Base-by-base conservation (phyloP, 2,329 filamentous ascomycete genomes). In the Colletotrichum lini region DNA sequence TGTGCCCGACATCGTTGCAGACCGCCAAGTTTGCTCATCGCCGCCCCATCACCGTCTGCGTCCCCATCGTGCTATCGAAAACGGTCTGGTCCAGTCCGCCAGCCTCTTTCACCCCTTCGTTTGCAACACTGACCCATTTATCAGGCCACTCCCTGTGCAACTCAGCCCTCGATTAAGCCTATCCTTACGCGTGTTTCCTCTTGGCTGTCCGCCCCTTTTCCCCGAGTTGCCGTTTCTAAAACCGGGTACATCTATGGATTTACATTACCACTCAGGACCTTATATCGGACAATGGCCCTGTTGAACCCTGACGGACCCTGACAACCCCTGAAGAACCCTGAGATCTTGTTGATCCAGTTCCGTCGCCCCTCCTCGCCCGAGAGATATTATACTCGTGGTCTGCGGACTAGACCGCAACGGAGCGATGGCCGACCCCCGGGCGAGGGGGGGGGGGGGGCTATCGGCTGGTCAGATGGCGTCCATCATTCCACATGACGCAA, bases 151-250 rank as follows among this genome's bases (percentile, higher is more conserved):
- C 23, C 13, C 6, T 13, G 23, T 18, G 30, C 60, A 12, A 6
- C 54, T 26, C 44, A 54, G 21, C 38, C 56, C 56, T 35, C 0
- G 4, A 10, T 38, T 23, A 21, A 54, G 56, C 65, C 56, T 23
- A 3, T 26, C 45, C 57, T 57, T 65, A 66, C 67, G 62, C 62
- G 62, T 62, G 63, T 47, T 30, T 16, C 40, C 38, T 61, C 50
- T 61, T 60, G 35, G 56, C 52, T 49, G 40, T 49, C 47, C 15
- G 30, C 30, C 44, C 38, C 16, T 21, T 44, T 38, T 64, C 58
- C 50, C 57, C 63, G 30, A 60, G 21, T 67, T 60, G 23, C 49
- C 67, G 47, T 15, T 40, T 40, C 38, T 4, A 40, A 35, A 44
- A 54, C 30, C 2, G 30, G 30, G 30, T 35, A 35, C 8, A 35